Evolutionary conservation across 2,329 filamentous ascomycete genomes (phyloP).

Genomic region (Diplocarpon rosae): DNA sequence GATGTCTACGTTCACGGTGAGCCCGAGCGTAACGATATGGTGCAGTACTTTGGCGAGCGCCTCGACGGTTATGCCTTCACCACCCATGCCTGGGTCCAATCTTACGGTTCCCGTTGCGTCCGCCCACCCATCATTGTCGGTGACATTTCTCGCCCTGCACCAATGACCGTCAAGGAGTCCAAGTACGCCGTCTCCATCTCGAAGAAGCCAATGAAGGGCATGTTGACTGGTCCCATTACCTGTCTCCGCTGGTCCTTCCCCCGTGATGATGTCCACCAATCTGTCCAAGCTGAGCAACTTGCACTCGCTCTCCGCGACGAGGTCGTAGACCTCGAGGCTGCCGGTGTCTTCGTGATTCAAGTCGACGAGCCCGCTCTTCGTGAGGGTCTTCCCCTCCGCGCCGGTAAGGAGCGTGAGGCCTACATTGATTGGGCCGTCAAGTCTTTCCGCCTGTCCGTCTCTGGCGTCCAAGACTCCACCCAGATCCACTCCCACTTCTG

Average conservation of each 20-base stretch:
- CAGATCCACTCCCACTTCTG: slow-evolving; percentile 99
- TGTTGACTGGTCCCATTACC: slow-evolving; percentile 98
- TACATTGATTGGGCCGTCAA: slow-evolving; percentile 97
- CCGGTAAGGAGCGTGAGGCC: slow-evolving; percentile 87
- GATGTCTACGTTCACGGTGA: slow-evolving; percentile 98
- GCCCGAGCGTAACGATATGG: slow-evolving; percentile 99
- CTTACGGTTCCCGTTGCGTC: slow-evolving; percentile 95
- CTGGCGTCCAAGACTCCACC: slow-evolving; percentile 87
- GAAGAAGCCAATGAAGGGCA: slow-evolving; percentile 99
- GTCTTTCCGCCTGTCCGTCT: slow-evolving; percentile 92
- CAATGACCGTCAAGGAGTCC: slow-evolving; percentile 99
- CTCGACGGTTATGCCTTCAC: slow-evolving; percentile 97
- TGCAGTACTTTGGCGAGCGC: slow-evolving; percentile 98
- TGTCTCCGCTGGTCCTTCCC: slow-evolving; percentile 99
- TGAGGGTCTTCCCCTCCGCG: slow-evolving; percentile 95
- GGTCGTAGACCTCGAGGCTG: slow-evolving; percentile 94
- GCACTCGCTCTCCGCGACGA: slow-evolving; percentile 97
- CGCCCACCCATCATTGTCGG: slow-evolving; percentile 97
- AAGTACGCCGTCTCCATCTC: slow-evolving; percentile 95
- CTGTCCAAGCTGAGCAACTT: slow-evolving; percentile 96
- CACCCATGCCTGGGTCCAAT: slow-evolving; percentile 98
- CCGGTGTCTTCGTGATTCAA: slow-evolving; percentile 95
- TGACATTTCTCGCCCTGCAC: slow-evolving; percentile 90
- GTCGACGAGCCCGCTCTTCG: slow-evolving; percentile 98
- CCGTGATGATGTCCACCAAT: slow-evolving; percentile 98